A percentile compares a stretch with the other conserved stretches of the same genome.
phyloP scores from a whole-genome alignment of 345 rosid species.

The Limnanthes douglasii region DNA sequence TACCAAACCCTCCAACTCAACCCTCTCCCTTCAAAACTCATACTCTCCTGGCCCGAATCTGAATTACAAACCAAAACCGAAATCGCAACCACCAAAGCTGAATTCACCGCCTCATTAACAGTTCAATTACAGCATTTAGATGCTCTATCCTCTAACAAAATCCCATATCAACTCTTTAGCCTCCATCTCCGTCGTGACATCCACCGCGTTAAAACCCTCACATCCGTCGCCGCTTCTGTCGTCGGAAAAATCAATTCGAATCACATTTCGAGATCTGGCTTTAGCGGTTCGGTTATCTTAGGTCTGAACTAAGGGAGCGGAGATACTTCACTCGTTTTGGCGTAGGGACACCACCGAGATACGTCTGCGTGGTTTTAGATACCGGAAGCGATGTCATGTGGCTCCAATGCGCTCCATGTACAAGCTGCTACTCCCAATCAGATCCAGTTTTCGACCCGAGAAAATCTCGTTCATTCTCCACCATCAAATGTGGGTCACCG shows the following conservation, averaged over 20 bases:
- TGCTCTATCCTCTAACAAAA: slow-evolving; percentile 32
- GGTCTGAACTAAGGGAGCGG: slow-evolving; percentile 94
- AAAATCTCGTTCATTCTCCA: slow-evolving; percentile 49
- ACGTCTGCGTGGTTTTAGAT: slow-evolving; percentile 73
- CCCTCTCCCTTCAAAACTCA: slow-evolving; percentile 19
- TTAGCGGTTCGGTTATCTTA: slow-evolving; percentile 63
- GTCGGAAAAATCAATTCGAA: slow-evolving; percentile 11
- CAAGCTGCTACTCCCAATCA: slow-evolving; percentile 65
- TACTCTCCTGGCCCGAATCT: slow-evolving; percentile 22
- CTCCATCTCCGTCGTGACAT: slow-evolving; percentile 63
- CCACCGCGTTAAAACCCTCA: slow-evolving; percentile 33
- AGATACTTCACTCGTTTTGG: slow-evolving; percentile 95
- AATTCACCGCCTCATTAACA: slow-evolving; percentile 22
- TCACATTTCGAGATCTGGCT: slow-evolving; percentile 20
- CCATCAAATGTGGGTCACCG: slow-evolving; percentile 44
- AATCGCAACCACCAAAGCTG: slow-evolving; percentile 3
- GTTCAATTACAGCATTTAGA: slow-evolving; percentile 61
- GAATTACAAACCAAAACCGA: slow-evolving; percentile 6
- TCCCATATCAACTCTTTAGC: slow-evolving; percentile 50
- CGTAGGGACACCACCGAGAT: slow-evolving; percentile 81
- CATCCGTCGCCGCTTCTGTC: slow-evolving; percentile 14
- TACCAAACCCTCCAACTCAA: slow-evolving; percentile 25
- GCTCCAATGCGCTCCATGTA: slow-evolving; percentile 93
- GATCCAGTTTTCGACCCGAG: slow-evolving; percentile 82
- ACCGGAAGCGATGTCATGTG: slow-evolving; percentile 94